A percentile compares a stretch with the other conserved stretches of the same genome.
phyloP scores from a whole-genome alignment of 352 stramenopile genomes.

The Pythium biforme region DNA sequence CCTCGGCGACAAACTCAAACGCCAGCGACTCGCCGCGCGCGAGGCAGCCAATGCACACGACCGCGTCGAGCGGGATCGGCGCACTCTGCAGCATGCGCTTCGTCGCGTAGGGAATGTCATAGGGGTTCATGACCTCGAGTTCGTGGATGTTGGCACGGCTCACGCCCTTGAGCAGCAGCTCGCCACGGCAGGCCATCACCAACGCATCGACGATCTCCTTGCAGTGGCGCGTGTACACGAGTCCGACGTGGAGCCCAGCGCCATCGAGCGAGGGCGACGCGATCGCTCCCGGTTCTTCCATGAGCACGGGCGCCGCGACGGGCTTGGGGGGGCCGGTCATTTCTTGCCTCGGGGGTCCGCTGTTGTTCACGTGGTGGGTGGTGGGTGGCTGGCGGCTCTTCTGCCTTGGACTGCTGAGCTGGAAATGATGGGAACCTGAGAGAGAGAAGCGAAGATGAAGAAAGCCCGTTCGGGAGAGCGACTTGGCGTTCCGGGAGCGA shows the following conservation, averaged over 20 bases:
- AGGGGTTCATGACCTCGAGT: slow-evolving; percentile 28
- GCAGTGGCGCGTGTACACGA: slow-evolving; percentile 30
- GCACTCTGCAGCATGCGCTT: slow-evolving; percentile 26
- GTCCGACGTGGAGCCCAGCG: slow-evolving; percentile 10
- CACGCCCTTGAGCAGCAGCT: slow-evolving; percentile 33
- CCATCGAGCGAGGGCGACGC: slow-evolving; percentile 29
- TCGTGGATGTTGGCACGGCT: slow-evolving; percentile 28
- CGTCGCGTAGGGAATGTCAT: slow-evolving; percentile 29
- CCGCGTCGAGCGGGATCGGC: slow-evolving; percentile 20
- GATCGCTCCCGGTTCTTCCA: slow-evolving; percentile 34
- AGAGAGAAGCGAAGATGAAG: neutral
- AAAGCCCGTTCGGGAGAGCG: neutral
- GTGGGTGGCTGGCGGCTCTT: neutral
- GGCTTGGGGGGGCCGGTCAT: slow-evolving; percentile 29
- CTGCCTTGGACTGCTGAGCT: neutral
- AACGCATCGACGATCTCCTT: slow-evolving; percentile 26
- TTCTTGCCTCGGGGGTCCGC: neutral
- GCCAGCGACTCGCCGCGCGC: slow-evolving; percentile 22
- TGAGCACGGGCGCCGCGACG: slow-evolving; percentile 33
- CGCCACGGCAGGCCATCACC: slow-evolving; percentile 28
- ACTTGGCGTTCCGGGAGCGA: neutral
- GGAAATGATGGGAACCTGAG: neutral
- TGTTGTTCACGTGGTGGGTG: neutral
- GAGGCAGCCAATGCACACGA: slow-evolving; percentile 30
- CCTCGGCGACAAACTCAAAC: slow-evolving; percentile 32